Percentiles rank a stretch among this genome's conserved stretches.
Evolutionary conservation across 306 rosid species (phyloP).

Genomic region (Rosa multiflora): DNA sequence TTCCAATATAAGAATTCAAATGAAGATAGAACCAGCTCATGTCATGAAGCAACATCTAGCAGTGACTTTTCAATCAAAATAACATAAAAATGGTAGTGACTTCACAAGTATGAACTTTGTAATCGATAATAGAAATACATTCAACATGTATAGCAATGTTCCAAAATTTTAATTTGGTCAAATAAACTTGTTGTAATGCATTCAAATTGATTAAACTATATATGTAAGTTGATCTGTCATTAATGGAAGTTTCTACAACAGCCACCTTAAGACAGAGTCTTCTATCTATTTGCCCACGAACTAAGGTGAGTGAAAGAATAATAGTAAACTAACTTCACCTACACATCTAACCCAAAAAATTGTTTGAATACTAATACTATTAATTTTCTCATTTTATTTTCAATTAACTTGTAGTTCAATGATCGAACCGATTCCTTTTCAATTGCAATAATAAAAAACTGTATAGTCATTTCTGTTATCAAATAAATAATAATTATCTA

Average conservation of each 20-base stretch:
- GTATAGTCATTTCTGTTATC: too few relatives aligned
- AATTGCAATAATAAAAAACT: too few relatives aligned
- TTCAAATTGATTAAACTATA: background rate
- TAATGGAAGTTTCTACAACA: background rate
- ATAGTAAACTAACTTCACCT: background rate
- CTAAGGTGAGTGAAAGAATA: background rate
- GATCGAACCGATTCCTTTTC: too few relatives aligned
- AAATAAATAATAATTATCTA: too few relatives aligned
- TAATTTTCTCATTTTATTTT: too few relatives aligned
- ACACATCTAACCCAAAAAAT: background rate
- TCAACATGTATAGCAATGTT: background rate
- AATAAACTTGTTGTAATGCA: background rate
- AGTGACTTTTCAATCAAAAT: background rate
- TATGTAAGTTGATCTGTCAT: constrained; percentile 6
- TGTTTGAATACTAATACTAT: background rate
- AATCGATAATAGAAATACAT: background rate
- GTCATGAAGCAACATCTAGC: constrained; percentile 15
- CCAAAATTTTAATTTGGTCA: background rate
- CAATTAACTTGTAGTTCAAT: too few relatives aligned
- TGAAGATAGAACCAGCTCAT: background rate
- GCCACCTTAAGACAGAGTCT: background rate
- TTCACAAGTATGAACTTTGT: background rate
- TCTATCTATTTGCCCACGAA: background rate
- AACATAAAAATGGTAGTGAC: background rate
- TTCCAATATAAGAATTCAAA: background rate